These are phyloP conservation scores for Lepidium sativum DNA, from an alignment of 345 rosid species.

Conservation along the genomic window DNA sequence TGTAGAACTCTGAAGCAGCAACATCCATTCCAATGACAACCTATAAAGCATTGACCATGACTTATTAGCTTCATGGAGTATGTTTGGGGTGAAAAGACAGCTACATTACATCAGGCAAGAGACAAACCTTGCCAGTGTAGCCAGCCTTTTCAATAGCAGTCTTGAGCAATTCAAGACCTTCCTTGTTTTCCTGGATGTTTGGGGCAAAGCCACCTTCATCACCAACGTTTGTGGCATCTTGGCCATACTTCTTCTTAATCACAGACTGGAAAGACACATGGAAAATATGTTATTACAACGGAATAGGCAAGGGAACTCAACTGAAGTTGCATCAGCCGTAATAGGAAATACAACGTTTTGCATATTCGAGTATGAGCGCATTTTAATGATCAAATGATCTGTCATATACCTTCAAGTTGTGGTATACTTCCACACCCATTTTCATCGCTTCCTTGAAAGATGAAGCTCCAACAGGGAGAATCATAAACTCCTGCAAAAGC, in stretches of 20 bases:
- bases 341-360: not conserved
- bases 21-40: constrained; percentile 99
- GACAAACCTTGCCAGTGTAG: constrained; percentile 72
- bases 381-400: not conserved
- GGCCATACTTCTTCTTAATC: constrained; percentile 72
- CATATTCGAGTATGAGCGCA: not conserved
- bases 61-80: not conserved
- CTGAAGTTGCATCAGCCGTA: not conserved
- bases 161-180: constrained; percentile 92
- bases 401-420: constrained; percentile 63
- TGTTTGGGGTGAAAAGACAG: not conserved
- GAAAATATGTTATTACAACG: not conserved
- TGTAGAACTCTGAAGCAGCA: constrained; percentile 95
- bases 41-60: constrained; percentile 25
- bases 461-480: constrained; percentile 88
- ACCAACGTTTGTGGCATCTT: constrained; percentile 97
- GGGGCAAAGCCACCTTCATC: constrained; percentile 99
- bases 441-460: constrained; percentile 97
- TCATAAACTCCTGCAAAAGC: constrained; percentile 79
- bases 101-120: not conserved
- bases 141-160: constrained; percentile 93
- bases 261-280: constrained; percentile 10
- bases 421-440: constrained; percentile 98
- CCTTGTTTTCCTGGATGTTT: constrained; percentile 99
- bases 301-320: not conserved